A percentile compares a stretch with the other conserved stretches of the same genome.
These are phyloP conservation scores for Eucalyptus microcorys DNA, from an alignment of 345 rosid genomes.

Conservation along the genomic window DNA sequence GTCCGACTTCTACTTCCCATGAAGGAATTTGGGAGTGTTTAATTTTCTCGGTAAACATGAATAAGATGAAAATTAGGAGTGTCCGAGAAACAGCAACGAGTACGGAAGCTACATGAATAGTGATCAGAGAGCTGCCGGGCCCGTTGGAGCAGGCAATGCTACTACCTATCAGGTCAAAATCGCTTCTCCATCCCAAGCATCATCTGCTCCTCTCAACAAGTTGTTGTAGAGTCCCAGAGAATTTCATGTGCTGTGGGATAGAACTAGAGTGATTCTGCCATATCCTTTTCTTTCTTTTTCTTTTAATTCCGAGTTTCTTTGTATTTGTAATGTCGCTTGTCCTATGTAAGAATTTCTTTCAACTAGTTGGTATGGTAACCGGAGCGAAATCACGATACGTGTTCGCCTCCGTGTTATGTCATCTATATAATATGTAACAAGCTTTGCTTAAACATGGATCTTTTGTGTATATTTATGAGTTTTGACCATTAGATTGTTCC, in stretches of 20 bases:
- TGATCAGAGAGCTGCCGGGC: background rate
- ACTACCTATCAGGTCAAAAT: background rate
- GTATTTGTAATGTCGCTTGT: background rate
- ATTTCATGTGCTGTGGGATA: background rate
- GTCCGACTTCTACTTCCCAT: background rate
- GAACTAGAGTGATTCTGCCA: background rate
- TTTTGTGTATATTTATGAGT: background rate
- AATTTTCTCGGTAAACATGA: background rate
- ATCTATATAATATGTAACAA: background rate
- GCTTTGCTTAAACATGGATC: background rate
- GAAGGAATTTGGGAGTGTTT: background rate
- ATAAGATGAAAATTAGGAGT: background rate
- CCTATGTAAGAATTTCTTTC: background rate
- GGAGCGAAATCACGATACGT: background rate
- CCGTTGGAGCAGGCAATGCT: background rate
- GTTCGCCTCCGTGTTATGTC: background rate
- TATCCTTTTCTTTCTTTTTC: background rate
- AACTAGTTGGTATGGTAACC: background rate
- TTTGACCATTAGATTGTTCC: background rate
- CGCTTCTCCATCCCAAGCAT: background rate
- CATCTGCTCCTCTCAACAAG: background rate
- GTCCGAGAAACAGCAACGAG: background rate
- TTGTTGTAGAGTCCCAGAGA: background rate
- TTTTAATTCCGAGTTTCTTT: background rate
- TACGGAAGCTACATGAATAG: background rate